Evolutionary conservation across 2,329 filamentous ascomycete genomes (phyloP), one percentile per base, ranked within the genome.

Genomic region (Fusarium newnesense): DNA sequence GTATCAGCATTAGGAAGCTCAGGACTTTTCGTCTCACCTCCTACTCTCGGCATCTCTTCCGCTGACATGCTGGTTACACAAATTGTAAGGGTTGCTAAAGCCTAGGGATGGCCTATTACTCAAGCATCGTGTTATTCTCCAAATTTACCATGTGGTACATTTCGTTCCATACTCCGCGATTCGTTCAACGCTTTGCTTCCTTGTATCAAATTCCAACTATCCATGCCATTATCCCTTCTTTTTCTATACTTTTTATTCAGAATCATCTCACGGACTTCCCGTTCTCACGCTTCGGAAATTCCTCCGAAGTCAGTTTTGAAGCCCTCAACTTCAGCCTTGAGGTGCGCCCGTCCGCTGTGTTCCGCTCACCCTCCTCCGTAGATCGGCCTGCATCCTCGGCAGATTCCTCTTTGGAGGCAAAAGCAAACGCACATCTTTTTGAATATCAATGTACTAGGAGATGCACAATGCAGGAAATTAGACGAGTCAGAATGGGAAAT

Each of bases 31-130:
- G 49, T 56, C 47, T 59, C 47, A 57, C 28, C 28, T 70, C 47
- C 52, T 49, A 61, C 56, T 60, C 57, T 74, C 71, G 69, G 71
- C 63, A 64, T 60, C 64, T 64, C 54, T 75, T 72, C 72, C 67
- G 67, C 36, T 26, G 36, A 42, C 28, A 30, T 28, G 36, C 16
- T 54, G 36, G 26, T 54, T 40, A 40, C 50, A 54, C 50, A 19
- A 43, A 39, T 21, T 52, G 24, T 49, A 40, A 49, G 67, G 57
- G 42, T 44, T 46, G 32, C 46, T 54, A 37, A 58, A 46, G 53
- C 46, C 56, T 19, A 19, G 32, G 34, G 36, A 43, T 57, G 46
- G n/a, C 43, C 63, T 42, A 50, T 57, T 44, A 19, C 28, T 34
- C 13, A 47, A 60, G 49, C 15, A 69, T 61, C 46, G 11, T 49